These are phyloP conservation scores for Trypanosoma cruzi DNA, from an alignment of 208 protist genomes.

Conservation along the genomic window DNA sequence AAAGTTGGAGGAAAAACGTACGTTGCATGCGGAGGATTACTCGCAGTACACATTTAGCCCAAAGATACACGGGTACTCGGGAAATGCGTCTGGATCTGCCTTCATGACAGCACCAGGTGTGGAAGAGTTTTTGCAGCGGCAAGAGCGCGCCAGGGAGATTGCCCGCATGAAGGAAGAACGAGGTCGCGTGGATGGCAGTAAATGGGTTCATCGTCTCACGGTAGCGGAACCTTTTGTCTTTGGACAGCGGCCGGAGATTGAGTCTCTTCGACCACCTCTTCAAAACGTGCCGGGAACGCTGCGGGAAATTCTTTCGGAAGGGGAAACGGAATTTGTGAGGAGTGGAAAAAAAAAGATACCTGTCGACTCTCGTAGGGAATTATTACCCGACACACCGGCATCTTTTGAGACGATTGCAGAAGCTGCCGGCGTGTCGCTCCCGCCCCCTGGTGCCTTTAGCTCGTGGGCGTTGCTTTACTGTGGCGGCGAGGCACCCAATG, in stretches of 20 bases:
- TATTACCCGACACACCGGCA: neutral
- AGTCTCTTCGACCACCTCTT: conserved; percentile 14
- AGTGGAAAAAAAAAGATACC: neutral
- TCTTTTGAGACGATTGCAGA: conserved; percentile 9
- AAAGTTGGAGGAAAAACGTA: conserved; percentile 19
- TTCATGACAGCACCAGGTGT: conserved; percentile 2
- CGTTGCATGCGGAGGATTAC: conserved; percentile 10
- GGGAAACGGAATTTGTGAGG: neutral
- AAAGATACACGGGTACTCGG: conserved; percentile 1
- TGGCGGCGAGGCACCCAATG: neutral
- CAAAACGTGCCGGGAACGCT: neutral
- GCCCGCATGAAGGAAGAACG: conserved; percentile 12
- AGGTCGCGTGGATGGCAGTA: neutral
- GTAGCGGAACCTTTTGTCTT: conserved; percentile 22
- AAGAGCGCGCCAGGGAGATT: conserved; percentile 10
- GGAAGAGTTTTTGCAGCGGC: conserved; percentile 15
- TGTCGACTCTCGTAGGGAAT: neutral
- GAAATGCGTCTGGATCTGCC: neutral
- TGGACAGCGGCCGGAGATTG: conserved; percentile 17
- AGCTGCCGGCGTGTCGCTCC: neutral
- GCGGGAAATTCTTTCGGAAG: neutral
- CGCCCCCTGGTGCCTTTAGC: conserved; percentile 23
- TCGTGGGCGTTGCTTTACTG: conserved; percentile 7
- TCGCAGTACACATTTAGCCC: conserved; percentile 21
- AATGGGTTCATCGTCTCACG: conserved; percentile 15